Evolutionary conservation across 139 green algal species (phyloP), one percentile per base, ranked within the genome.

Genomic region (Zygnema cylindricum): DNA sequence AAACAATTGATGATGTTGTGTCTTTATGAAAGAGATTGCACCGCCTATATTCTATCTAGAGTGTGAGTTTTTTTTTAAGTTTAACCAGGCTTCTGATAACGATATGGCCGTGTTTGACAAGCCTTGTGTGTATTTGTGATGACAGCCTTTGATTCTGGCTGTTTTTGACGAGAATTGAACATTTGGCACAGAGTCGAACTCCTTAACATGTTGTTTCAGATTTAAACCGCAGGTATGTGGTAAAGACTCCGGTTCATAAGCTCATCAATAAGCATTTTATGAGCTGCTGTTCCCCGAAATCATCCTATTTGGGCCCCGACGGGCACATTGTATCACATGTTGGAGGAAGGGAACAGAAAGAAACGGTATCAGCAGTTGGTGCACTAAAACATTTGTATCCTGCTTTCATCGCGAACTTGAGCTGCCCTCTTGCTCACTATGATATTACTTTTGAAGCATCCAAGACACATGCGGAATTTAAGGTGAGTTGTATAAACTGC

Each of bases 381-480:
- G 77, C 77, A 23, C 69, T 49, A 3, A 69, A 84, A 35, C 2
- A 3, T 39, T 41, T 11, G 3, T 33, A 69, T 2, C 83, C 83
- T 33, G 32, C 83, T 1, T 88, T 88, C 57, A 25, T 84, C 1
- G 39, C 85, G 16, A 88, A 88, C 21, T 32, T 88, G 32, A 86
- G 23, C 35, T 88, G 83, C 38, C 83, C 83, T 43, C 23, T 86
- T 39, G 36, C 7, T 3, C 1, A 55, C 23, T 88, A 88, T 86
- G 83, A 88, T 69, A 84, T 88, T 43, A 85, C 83, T 33, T 85
- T 88, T 16, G 83, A 88, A 3, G 35, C 43, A 21, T 57, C 69
- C 2, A 88, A 88, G 83, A 86, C 83, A n/a, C 55, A 83, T 22
- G 69, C 55, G 33, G 42, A 88, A 33, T 88, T 88, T n/a, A 88